phyloP scores from a whole-genome alignment of 2,329 filamentous ascomycete genomes.

The Monosporascus sp. region DNA sequence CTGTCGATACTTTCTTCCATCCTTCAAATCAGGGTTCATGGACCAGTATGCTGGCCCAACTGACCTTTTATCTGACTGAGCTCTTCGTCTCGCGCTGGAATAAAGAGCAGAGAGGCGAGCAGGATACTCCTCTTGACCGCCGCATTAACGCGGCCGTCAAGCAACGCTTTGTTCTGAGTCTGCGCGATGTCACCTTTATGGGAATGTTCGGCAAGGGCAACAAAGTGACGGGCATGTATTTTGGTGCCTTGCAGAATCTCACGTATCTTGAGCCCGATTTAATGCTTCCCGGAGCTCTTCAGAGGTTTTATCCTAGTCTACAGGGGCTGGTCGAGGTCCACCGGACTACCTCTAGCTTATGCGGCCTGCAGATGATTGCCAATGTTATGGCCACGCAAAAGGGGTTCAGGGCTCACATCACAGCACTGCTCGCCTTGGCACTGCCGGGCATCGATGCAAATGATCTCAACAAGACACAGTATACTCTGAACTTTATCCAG shows the following conservation, averaged over 20 bases:
- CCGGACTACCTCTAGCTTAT: conserved; percentile 87
- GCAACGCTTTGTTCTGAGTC: conserved; percentile 78
- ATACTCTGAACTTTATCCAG: conserved; percentile 92
- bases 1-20: conserved; percentile 97
- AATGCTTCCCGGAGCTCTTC: conserved; percentile 86
- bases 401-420: conserved; percentile 95
- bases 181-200: conserved; percentile 96
- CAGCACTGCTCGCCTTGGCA: conserved; percentile 84
- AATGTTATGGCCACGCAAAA: conserved; percentile 88
- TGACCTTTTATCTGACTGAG: conserved; percentile 88
- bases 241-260: conserved; percentile 82
- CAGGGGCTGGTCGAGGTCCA: conserved; percentile 97
- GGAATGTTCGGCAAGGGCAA: conserved; percentile 94
- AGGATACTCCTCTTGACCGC: conserved; percentile 76
- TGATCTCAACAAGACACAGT: conserved; percentile 91
- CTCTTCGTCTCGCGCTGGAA: conserved; percentile 99
- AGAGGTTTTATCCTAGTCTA: conserved; percentile 94
- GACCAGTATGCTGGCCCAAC: conserved; percentile 84
- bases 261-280: conserved; percentile 87
- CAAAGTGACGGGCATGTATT: conserved; percentile 84
- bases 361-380: conserved; percentile 85
- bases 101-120: conserved; percentile 85
- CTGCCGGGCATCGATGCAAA: conserved; percentile 96
- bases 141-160: conserved; percentile 77
- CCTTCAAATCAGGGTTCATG: conserved; percentile 91